These are phyloP conservation scores for Globisporangium barbulae DNA, from an alignment of 352 stramenopile genomes.

Conservation along the genomic window DNA sequence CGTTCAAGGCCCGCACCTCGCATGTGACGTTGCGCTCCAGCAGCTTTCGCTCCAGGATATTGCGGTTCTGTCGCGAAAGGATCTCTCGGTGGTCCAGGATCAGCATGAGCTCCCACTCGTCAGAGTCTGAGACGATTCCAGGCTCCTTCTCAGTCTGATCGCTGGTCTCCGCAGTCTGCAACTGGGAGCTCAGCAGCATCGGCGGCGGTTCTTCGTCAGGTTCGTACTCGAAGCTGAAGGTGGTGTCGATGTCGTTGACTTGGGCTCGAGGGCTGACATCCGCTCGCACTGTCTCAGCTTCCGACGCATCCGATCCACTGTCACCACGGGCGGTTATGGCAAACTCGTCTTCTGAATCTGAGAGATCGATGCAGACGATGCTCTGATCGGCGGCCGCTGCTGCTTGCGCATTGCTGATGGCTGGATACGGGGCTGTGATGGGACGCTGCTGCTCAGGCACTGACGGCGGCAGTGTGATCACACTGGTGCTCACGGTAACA, in stretches of 20 bases:
- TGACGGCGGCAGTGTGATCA: not conserved
- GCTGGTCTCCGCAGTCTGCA: not conserved
- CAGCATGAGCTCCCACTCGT: slow-evolving; percentile 77
- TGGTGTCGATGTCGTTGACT: not conserved
- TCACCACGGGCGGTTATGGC: not conserved
- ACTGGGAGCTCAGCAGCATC: not conserved
- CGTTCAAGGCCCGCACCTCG: slow-evolving; percentile 71
- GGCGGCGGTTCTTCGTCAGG: slow-evolving; percentile 14
- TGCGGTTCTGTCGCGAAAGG: slow-evolving; percentile 63
- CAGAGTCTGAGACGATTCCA: slow-evolving; percentile 26
- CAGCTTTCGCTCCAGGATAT: slow-evolving; percentile 78
- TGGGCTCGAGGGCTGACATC: not conserved
- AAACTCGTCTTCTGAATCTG: slow-evolving; percentile 32
- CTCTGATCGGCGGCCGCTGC: slow-evolving; percentile 1
- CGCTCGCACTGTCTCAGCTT: slow-evolving; percentile 18
- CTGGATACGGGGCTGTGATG: not conserved
- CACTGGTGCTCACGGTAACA: not conserved
- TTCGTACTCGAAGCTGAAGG: slow-evolving; percentile 13
- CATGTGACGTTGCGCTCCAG: slow-evolving; percentile 73
- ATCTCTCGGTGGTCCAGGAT: slow-evolving; percentile 83
- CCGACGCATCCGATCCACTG: slow-evolving; percentile 10
- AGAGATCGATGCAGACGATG: slow-evolving; percentile 36
- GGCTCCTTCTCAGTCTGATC: not conserved
- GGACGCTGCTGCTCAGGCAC: not conserved
- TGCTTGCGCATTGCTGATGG: not conserved